These are phyloP conservation scores for Sporisorium sorghi DNA, from an alignment of 1,284 basidiomycete species.

Conservation along the genomic window DNA sequence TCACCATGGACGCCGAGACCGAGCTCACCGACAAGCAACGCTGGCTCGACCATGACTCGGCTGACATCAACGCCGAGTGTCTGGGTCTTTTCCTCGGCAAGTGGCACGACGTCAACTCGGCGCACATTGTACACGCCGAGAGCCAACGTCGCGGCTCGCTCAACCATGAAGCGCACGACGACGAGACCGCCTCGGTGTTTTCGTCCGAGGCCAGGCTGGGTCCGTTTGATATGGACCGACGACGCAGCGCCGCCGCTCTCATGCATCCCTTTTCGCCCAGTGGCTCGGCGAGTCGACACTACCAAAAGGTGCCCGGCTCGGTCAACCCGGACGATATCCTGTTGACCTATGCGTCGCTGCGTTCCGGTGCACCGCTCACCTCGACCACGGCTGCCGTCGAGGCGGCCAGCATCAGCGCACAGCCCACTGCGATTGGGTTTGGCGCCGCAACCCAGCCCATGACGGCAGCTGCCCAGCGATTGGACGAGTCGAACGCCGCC, in stretches of 20 bases:
- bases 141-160: slow-evolving; percentile 28
- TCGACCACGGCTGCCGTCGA: slow-evolving; percentile 16
- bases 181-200: slow-evolving; percentile 35
- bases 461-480: slow-evolving; percentile 30
- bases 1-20: slow-evolving; percentile 75
- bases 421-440: slow-evolving; percentile 20
- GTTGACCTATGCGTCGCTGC: slow-evolving; percentile 47
- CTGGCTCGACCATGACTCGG: slow-evolving; percentile 77
- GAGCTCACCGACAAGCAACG: slow-evolving; percentile 77
- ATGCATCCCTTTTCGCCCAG: slow-evolving; percentile 38
- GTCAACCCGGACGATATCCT: slow-evolving; percentile 54
- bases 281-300: slow-evolving; percentile 30
- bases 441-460: slow-evolving; percentile 25
- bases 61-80: slow-evolving; percentile 79
- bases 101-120: slow-evolving; percentile 50
- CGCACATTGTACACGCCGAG: slow-evolving; percentile 43
- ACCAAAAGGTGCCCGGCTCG: slow-evolving; percentile 35
- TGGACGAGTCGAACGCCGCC: slow-evolving; percentile 18
- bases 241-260: slow-evolving; percentile 28
- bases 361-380: slow-evolving; percentile 49
- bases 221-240: slow-evolving; percentile 37
- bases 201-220: slow-evolving; percentile 36
- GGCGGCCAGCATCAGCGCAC: slow-evolving; percentile 14
- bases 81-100: slow-evolving; percentile 69
- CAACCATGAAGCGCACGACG: slow-evolving; percentile 25